Conservation (phyloP, 352 stramenopile genomes). For the Hyaloperonospora brassicae region DNA sequence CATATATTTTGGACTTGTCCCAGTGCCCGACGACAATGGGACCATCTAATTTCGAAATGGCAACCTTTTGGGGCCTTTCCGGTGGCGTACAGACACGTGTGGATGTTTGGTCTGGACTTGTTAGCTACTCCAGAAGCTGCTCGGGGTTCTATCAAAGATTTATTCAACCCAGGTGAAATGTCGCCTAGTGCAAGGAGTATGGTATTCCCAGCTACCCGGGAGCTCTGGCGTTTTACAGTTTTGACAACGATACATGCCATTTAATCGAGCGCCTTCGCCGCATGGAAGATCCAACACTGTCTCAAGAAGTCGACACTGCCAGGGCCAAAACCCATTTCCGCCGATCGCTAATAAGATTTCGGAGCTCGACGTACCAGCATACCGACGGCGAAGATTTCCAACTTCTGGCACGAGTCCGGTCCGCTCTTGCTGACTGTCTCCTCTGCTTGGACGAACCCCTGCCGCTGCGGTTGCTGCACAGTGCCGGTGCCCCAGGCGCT, state of each 20-base stretch:
- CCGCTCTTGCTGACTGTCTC: neutral
- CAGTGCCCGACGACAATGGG: neutral
- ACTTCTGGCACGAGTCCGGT: neutral
- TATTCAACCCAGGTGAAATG: no score
- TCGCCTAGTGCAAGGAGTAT: no score
- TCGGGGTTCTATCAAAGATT: no score
- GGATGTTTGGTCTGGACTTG: neutral
- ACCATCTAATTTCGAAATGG: neutral
- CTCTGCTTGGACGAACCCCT: neutral
- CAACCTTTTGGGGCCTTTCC: neutral
- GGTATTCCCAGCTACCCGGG: neutral
- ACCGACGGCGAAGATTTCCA: neutral
- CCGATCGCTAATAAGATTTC: neutral
- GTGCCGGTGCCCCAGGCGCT: neutral
- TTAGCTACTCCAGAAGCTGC: neutral
- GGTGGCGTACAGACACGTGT: neutral
- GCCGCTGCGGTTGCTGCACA: neutral
- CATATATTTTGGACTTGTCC: no score
- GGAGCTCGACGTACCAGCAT: neutral
- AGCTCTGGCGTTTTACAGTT: neutral
- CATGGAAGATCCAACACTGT: neutral
- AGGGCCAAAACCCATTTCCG: neutral
- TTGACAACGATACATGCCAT: slow-evolving; percentile 1
- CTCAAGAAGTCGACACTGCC: neutral
- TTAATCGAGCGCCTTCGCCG: neutral